Evolutionary conservation across 495 filamentous ascomycete genomes (phyloP), one percentile per base, ranked within the genome.

Genomic region (Neurospora intermedia): DNA sequence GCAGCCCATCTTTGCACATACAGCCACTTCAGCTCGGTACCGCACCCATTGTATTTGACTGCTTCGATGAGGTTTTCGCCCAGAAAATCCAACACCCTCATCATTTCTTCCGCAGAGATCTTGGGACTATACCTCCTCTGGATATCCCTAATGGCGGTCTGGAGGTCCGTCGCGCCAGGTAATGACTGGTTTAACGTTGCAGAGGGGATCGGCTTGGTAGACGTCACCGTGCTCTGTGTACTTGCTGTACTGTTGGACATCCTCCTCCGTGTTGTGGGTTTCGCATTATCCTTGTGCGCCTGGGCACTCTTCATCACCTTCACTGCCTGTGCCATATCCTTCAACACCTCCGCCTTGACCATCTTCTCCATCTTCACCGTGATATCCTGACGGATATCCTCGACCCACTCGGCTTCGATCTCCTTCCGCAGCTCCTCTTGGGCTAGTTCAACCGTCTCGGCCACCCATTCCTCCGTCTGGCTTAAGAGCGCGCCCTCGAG

Each of bases 41-140:
- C 20, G 54, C 54, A 62, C 2, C 4, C 23, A 3, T 31, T 27
- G 20, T 62, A 62, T 35, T 62, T 62, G 54, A 6, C 20, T 23
- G 48, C 48, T 20, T 2, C 2, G 0, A 16, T 8, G 13, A 0
- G 20, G 6, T 35, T 35, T 1, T 0, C 54, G 6, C 0, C 54
- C 11, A 62, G 0, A 27, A 0, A 2, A 35, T 62, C 54, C 13
- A 62, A 4, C 6, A 62, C 54, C 54, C 54, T 62, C 54, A 62
- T 62, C 13, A 62, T 31, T 62, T 62, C 54, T 18, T 62, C 54
- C 6, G 54, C 20, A 6, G 54, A 62, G 1, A 62, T 8, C 6
- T 62, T 62, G 0, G 6, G 0, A 8, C 2, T 0, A 23, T 31
- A 62, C 1, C 54, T 3, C 54, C 3, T 62, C 54, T 62, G 54